phyloP scores from a whole-genome alignment of 2,329 filamentous ascomycete species.

The Diaporthe ilicicola region DNA sequence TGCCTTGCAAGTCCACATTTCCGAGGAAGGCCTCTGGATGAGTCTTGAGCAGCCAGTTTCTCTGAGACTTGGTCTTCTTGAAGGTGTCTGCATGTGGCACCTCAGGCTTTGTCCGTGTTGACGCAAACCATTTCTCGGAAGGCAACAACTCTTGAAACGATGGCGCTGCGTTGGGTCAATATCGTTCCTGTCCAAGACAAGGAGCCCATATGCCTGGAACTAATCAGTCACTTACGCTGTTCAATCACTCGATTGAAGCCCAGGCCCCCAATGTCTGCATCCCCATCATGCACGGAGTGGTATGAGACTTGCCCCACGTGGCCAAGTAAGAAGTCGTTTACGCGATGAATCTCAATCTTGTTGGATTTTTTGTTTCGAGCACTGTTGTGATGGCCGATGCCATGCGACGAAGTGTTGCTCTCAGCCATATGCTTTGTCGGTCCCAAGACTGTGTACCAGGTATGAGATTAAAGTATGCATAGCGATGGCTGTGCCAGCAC shows the following conservation, averaged over 20 bases:
- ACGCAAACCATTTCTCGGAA: conserved; percentile 40
- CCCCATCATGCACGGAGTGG: conserved; percentile 39
- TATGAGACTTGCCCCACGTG: conserved; percentile 61
- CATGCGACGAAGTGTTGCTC: conserved; percentile 1
- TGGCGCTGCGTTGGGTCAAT: conserved; percentile 21
- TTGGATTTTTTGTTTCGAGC: conserved; percentile 23
- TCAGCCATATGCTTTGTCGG: conserved; percentile 39
- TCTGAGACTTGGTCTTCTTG: conserved; percentile 47
- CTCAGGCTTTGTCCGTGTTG: conserved; percentile 29
- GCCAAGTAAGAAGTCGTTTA: conserved; percentile 60
- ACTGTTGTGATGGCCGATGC: not conserved
- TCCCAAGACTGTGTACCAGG: conserved; percentile 15
- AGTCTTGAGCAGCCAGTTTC: conserved; percentile 59
- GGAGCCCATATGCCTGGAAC: not conserved
- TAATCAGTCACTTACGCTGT: conserved; percentile 38
- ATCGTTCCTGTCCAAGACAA: not conserved
- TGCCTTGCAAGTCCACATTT: conserved; percentile 37
- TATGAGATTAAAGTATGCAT: conserved; percentile 23
- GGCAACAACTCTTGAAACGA: conserved; percentile 37
- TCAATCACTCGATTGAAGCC: conserved; percentile 42
- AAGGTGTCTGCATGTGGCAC: not conserved
- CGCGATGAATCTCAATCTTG: conserved; percentile 44
- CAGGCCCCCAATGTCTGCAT: conserved; percentile 49
- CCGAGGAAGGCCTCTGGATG: conserved; percentile 60
- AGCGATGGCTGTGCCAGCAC: conserved; percentile 17